Evolutionary conservation across 768 basidiomycete species (phyloP).

Genomic region (Lyophyllum semitale): DNA sequence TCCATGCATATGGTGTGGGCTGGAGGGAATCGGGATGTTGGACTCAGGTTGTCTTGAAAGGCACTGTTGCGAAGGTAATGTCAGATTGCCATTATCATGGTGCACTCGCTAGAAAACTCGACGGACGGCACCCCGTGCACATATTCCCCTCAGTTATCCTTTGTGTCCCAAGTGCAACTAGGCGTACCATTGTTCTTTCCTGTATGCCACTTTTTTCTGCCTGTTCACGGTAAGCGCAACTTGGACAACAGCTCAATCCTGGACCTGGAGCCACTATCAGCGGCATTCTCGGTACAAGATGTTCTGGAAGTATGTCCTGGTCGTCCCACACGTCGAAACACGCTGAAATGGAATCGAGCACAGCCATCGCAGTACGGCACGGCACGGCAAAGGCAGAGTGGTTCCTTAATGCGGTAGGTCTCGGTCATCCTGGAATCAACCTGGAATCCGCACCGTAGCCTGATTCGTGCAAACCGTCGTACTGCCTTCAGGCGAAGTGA

Average conservation of each 20-base stretch:
- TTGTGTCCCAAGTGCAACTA: no score
- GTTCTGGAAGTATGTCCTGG: constrained; percentile 66
- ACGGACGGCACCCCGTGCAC: no score
- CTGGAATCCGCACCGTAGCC: no score
- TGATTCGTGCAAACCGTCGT: constrained; percentile 70
- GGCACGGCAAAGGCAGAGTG: constrained; percentile 90
- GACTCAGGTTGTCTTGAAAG: no score
- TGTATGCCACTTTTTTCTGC: constrained; percentile 35
- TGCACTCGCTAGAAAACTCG: no score
- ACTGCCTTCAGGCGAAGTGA: constrained; percentile 84
- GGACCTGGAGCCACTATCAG: constrained; percentile 82
- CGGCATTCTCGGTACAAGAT: constrained; percentile 86
- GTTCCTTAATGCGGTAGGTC: constrained; percentile 79
- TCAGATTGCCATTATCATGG: no score
- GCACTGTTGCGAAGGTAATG: no score
- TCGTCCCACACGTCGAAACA: not conserved
- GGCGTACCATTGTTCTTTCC: constrained; percentile 85
- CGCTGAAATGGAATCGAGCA: not conserved
- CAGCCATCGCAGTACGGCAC: constrained; percentile 81
- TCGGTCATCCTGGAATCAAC: not conserved
- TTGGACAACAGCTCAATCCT: constrained; percentile 83
- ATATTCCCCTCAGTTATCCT: no score
- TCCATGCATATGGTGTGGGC: no score
- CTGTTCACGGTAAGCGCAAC: no score
- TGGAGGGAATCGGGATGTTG: no score